phyloP scores from a whole-genome alignment of 306 rosid species.

The Vigna mungo region DNA sequence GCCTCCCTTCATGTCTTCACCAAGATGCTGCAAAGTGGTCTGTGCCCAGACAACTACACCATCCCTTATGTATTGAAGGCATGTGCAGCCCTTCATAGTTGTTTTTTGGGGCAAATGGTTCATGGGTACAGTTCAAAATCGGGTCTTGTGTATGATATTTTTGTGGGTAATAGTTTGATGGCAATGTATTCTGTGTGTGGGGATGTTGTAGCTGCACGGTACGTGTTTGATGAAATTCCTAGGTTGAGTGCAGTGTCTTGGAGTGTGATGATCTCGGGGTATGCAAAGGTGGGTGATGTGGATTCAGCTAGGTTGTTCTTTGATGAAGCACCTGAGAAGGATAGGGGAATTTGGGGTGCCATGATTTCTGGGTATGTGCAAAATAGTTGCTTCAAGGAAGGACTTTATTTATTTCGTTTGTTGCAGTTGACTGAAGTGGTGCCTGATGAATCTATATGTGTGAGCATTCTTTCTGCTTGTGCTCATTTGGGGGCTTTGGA shows the following conservation, averaged over 20 bases:
- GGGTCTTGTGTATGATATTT: slow-evolving; percentile 60
- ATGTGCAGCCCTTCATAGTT: slow-evolving; percentile 48
- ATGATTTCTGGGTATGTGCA: slow-evolving; percentile 87
- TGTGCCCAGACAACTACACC: slow-evolving; percentile 65
- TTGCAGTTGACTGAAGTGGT: slow-evolving; percentile 61
- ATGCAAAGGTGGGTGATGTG: slow-evolving; percentile 68
- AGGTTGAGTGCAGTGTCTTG: slow-evolving; percentile 65
- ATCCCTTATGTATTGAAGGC: slow-evolving; percentile 74
- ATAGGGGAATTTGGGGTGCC: slow-evolving; percentile 86
- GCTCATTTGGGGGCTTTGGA: slow-evolving; percentile 81
- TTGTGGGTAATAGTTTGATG: slow-evolving; percentile 75
- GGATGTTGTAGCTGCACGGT: slow-evolving; percentile 58
- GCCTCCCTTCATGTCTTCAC: slow-evolving; percentile 48
- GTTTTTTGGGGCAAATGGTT: slow-evolving; percentile 51
- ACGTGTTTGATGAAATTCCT: slow-evolving; percentile 79
- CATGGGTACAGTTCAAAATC: slow-evolving; percentile 68
- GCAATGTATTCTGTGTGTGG: slow-evolving; percentile 51
- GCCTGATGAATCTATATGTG: slow-evolving; percentile 78
- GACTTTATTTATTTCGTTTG: slow-evolving; percentile 64
- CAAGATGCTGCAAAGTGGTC: slow-evolving; percentile 51
- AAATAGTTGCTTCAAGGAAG: slow-evolving; percentile 78
- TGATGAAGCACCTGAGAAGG: slow-evolving; percentile 72
- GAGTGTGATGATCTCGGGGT: slow-evolving; percentile 77
- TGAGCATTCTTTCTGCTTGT: slow-evolving; percentile 72
- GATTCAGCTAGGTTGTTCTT: slow-evolving; percentile 69